Percentiles rank a stretch among this genome's conserved stretches.
Conservation (phyloP, 495 filamentous ascomycete species). For the Neurospora sp. region DNA sequence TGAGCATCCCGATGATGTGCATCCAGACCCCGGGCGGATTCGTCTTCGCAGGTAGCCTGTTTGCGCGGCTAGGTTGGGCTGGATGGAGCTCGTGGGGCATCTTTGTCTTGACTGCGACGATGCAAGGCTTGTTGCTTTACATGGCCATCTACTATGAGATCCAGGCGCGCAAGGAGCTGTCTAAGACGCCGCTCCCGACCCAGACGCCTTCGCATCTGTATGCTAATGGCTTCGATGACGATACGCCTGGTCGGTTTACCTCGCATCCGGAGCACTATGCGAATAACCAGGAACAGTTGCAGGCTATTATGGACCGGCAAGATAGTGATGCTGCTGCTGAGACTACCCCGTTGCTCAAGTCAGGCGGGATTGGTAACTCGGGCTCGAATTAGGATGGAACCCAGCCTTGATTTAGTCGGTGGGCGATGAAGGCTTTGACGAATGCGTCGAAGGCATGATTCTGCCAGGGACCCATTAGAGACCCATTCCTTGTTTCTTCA, state of each 20-base stretch:
- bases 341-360: slow-evolving; percentile 31
- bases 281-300: slow-evolving; percentile 30
- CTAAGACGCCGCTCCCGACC: slow-evolving; percentile 6
- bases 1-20: slow-evolving; percentile 97
- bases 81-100: slow-evolving; percentile 97
- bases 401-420: background rate
- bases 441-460: background rate
- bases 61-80: slow-evolving; percentile 62
- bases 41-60: slow-evolving; percentile 78
- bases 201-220: slow-evolving; percentile 13
- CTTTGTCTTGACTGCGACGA: slow-evolving; percentile 68
- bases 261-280: slow-evolving; percentile 30
- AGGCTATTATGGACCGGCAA: slow-evolving; percentile 29
- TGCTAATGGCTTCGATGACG: slow-evolving; percentile 23
- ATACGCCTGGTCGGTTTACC: slow-evolving; percentile 26
- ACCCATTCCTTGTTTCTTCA: background rate
- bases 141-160: slow-evolving; percentile 75
- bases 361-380: slow-evolving; percentile 25
- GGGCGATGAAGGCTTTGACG: background rate
- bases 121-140: slow-evolving; percentile 73
- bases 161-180: slow-evolving; percentile 6
- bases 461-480: background rate
- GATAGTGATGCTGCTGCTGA: slow-evolving; percentile 31
- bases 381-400: slow-evolving; percentile 13
- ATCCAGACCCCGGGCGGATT: slow-evolving; percentile 92